A percentile compares a stretch with the other conserved stretches of the same genome.
phyloP scores from a whole-genome alignment of 2,329 filamentous ascomycete genomes.

The Hymenoscyphus albidus region DNA sequence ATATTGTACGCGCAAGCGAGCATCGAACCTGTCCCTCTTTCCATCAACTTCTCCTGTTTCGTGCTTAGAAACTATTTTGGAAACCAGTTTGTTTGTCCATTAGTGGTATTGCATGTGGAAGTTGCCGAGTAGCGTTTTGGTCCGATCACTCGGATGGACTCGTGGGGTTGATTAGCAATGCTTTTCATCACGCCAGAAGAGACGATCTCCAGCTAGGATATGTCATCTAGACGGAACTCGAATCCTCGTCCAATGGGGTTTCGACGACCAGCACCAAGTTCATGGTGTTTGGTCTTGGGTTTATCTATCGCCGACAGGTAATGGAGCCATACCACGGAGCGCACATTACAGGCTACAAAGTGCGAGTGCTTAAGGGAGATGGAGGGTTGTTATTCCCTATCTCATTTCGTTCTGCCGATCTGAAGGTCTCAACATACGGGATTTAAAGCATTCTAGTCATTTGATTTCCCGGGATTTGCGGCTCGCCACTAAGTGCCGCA shows the following conservation, averaged over 20 bases:
- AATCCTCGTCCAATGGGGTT: not conserved
- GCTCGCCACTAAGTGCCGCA: not conserved
- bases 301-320: not conserved
- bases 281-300: not conserved
- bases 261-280: not conserved
- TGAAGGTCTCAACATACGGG: not conserved
- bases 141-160: not conserved
- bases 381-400: not conserved
- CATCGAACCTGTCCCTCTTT: not conserved
- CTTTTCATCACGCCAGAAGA: not conserved
- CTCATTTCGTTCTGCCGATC: not conserved
- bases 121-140: not conserved
- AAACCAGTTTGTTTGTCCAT: not conserved
- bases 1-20: not conserved
- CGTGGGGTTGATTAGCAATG: not conserved
- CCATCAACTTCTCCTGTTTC: not conserved
- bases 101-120: not conserved
- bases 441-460: not conserved
- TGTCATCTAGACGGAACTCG: not conserved
- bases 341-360: not conserved
- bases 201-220: not conserved
- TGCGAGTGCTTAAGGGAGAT: not conserved
- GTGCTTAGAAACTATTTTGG: not conserved
- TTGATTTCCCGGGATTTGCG: constrained; percentile 1
- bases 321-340: not conserved